Evolutionary conservation across 805 yeast genomes (phyloP).

Genomic region (Ogataea salicorniae): DNA sequence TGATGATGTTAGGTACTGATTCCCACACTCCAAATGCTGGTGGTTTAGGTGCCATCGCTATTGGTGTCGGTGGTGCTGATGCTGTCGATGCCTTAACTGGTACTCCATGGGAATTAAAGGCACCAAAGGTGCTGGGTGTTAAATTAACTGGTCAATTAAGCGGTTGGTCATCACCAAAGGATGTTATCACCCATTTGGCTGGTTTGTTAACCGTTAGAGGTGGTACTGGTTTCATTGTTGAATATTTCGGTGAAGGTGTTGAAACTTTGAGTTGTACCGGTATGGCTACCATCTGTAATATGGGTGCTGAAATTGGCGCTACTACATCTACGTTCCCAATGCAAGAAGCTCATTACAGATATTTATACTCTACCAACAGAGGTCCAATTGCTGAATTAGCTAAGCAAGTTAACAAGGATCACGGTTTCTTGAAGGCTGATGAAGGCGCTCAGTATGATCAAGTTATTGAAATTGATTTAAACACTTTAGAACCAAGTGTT

Average conservation of each 20-base stretch:
- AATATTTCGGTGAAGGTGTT: conserved; percentile 95
- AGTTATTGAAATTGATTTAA: conserved; percentile 83
- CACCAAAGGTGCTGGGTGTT: conserved; percentile 93
- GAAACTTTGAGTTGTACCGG: conserved; percentile 92
- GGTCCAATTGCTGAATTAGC: conserved; percentile 81
- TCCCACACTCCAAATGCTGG: conserved; percentile 98
- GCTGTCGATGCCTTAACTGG: conserved; percentile 96
- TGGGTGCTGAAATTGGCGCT: conserved; percentile 99
- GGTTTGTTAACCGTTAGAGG: conserved; percentile 95
- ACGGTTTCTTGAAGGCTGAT: conserved; percentile 75
- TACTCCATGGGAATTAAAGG: conserved; percentile 96
- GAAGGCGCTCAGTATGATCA: conserved; percentile 92
- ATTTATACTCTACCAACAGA: conserved; percentile 84
- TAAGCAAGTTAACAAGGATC: conserved; percentile 53
- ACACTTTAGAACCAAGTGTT: conserved; percentile 88
- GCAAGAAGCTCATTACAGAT: conserved; percentile 84
- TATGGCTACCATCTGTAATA: conserved; percentile 98
- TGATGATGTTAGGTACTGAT: conserved; percentile 93
- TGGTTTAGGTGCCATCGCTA: conserved; percentile 96
- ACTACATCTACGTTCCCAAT: conserved; percentile 97
- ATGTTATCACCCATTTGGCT: conserved; percentile 86
- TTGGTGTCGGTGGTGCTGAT: conserved; percentile 99
- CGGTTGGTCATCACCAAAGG: conserved; percentile 98
- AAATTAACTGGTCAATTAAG: conserved; percentile 85
- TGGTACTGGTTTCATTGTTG: conserved; percentile 96